Base-by-base conservation (phyloP, 805 yeast species). In the Wickerhamiella hasegawae region DNA sequence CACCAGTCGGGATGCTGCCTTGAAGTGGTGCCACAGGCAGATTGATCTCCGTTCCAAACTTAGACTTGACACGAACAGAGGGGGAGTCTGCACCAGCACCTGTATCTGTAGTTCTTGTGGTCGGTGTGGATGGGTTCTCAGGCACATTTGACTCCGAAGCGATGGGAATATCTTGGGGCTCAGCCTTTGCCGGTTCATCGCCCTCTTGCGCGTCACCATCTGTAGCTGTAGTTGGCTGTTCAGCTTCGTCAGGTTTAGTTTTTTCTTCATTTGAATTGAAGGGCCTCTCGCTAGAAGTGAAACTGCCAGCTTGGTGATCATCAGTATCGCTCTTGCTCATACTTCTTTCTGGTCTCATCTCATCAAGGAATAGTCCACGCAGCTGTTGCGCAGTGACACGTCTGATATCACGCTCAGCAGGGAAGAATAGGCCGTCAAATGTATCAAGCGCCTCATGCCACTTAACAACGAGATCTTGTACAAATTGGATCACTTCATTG, bases 361-460 rank as follows among this genome's bases (percentile, higher is more conserved):
- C 39, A 21, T 40, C 48, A 34, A 70, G 57, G 45, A 87, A 74
- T 33, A 85, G 64, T 44, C 76, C 78, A 40, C 75, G 72, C 47
- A 87, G 60, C 51, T 87, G 97, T 46, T 76, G 76, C 3, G 94
- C 79, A 1, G 98, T 85, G 30, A 90, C 80, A 42, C 82, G 66
- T 4, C 93, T 75, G 45, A 90, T 80, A 64, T 90, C 98, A 48
- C 76, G 81, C 53, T 90, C 97, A 6, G 93, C 73, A 1, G 97
- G 97, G 40, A 87, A 66, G 50, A 69, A 90, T 16, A 66, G 65
- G 30, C 67, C 66, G 40, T 81, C 96, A 58, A 90, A 87, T 5
- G 71, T 78, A 25, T 71, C 66, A 47, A 90, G 84, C 38, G 77
- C 93, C 17, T 57, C 47, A 55, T 87, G 94, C 97, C 97, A 90